Evolutionary conservation across 139 green algal species (phyloP).

Genomic region (Chlorella vulgaris): DNA sequence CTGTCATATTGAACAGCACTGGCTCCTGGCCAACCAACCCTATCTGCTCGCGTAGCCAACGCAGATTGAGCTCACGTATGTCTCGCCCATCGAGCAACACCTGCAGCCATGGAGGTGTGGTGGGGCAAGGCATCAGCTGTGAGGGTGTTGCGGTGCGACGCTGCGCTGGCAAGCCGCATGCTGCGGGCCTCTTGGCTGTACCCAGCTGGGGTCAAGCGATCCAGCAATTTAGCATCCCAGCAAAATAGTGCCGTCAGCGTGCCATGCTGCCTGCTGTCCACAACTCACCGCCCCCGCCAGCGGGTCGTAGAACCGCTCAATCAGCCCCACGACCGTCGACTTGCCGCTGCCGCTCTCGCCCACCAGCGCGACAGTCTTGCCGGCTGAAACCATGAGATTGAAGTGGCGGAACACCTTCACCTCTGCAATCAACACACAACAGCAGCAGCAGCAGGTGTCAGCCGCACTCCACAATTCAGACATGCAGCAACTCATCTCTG

Average conservation of each 20-base stretch:
- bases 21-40: constrained; percentile 92
- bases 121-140: neutral
- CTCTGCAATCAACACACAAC: neutral
- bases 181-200: too few relatives aligned
- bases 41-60: constrained; percentile 79
- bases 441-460: neutral
- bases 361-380: constrained; percentile 86
- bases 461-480: neutral
- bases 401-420: constrained; percentile 71
- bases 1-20: constrained; percentile 73
- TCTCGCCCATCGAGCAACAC: constrained; percentile 84
- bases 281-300: constrained; percentile 36
- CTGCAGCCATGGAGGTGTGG: neutral
- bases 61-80: constrained; percentile 75
- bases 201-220: too few relatives aligned
- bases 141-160: neutral
- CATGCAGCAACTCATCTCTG: too few relatives aligned
- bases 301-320: constrained; percentile 90
- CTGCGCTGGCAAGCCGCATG: neutral
- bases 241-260: too few relatives aligned
- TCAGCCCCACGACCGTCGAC: constrained; percentile 85
- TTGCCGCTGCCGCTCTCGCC: constrained; percentile 93
- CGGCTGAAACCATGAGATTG: constrained; percentile 58
- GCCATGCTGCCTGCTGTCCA: too few relatives aligned
- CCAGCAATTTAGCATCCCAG: neutral